phyloP scores from a whole-genome alignment of 1,139 yeast genomes.

The Suhomyces taliae region DNA sequence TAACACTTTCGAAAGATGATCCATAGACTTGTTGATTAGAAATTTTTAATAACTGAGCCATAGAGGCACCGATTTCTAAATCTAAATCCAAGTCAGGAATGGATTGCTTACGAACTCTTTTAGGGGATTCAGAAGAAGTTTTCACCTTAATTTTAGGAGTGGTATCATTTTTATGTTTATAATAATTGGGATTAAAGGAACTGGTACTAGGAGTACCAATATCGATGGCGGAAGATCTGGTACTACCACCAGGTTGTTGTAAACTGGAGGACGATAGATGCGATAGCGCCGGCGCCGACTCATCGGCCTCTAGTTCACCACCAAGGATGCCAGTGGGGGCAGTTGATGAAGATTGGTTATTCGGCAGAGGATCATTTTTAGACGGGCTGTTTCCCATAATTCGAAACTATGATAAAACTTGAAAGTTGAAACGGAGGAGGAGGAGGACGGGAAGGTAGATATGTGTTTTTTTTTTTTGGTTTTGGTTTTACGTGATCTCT shows the following conservation, averaged over 20 bases:
- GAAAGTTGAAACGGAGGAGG: background rate
- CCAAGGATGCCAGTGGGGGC: constrained; percentile 23
- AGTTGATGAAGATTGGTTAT: constrained; percentile 18
- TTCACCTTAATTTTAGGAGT: constrained; percentile 1
- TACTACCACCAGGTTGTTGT: constrained; percentile 13
- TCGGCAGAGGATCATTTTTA: constrained; percentile 54
- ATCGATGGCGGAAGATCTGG: constrained; percentile 19
- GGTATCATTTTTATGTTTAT: constrained; percentile 8
- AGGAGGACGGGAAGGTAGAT: too few species aligned
- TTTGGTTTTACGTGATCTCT: background rate
- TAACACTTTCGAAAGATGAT: constrained; percentile 44
- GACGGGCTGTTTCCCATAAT: constrained; percentile 65
- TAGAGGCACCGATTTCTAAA: constrained; percentile 45
- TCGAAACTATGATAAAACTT: background rate
- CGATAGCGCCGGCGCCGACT: constrained; percentile 49
- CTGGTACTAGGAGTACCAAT: constrained; percentile 13
- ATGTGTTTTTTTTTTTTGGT: too few species aligned
- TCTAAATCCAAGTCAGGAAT: constrained; percentile 27
- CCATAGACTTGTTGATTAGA: constrained; percentile 12
- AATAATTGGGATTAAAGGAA: constrained; percentile 14
- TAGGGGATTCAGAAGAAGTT: constrained; percentile 6
- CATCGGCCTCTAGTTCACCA: constrained; percentile 47
- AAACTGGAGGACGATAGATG: constrained; percentile 15
- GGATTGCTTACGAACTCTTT: constrained; percentile 6
- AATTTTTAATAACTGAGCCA: constrained; percentile 39